Evolutionary conservation across 73 alveolate genomes (phyloP).

Genomic region (Paramecium sexaurelia): DNA sequence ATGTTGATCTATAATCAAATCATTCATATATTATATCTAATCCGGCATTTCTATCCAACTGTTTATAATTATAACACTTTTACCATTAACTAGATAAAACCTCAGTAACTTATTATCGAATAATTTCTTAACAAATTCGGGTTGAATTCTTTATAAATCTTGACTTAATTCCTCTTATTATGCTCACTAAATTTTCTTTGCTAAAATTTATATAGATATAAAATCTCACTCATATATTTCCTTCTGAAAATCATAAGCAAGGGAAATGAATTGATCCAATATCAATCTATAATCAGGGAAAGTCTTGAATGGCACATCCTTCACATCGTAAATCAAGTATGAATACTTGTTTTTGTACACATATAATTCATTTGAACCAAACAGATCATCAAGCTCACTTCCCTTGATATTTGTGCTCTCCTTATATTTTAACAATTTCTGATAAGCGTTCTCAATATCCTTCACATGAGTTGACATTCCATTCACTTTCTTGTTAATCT

Average conservation of each 20-base stretch:
- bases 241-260: slow-evolving; percentile 34
- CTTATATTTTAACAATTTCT: background rate
- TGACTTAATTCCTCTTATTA: slow-evolving; percentile 32
- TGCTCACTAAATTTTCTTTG: background rate
- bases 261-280: slow-evolving; percentile 7
- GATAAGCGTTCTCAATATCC: background rate
- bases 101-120: background rate
- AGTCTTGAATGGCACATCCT: slow-evolving; percentile 1
- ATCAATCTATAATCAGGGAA: slow-evolving; percentile 39
- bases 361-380: slow-evolving; percentile 26
- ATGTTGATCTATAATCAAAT: slow-evolving; percentile 13
- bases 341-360: slow-evolving; percentile 40
- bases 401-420: background rate
- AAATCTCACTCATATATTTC: slow-evolving; percentile 39
- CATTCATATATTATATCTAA: slow-evolving; percentile 19
- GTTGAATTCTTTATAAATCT: slow-evolving; percentile 26
- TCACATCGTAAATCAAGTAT: background rate
- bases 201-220: background rate
- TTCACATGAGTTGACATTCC: background rate
- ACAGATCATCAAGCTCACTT: background rate
- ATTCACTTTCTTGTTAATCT: slow-evolving; percentile 38
- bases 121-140: slow-evolving; percentile 19
- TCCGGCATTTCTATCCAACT: slow-evolving; percentile 56
- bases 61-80: background rate
- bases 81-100: slow-evolving; percentile 33